Evolutionary conservation across 2,329 filamentous ascomycete species (phyloP), one percentile per base, ranked within the genome.

Genomic region (Sporothrix globosa): DNA sequence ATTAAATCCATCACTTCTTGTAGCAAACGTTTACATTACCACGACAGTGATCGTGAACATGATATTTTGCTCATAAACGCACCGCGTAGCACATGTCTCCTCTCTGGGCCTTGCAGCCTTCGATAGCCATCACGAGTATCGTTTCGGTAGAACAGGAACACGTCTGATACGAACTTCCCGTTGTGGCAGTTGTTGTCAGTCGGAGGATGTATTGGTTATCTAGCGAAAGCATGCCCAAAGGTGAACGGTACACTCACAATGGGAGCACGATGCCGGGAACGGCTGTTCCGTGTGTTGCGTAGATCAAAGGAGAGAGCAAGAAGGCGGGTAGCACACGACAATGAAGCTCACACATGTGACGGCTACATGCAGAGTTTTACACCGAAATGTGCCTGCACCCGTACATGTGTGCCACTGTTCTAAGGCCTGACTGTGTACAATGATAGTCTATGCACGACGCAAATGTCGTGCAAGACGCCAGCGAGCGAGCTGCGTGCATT

Each of bases 201-300:
- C 30, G 30, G 30, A 30, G 30, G 30, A 5, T 30, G 5, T 30
- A 5, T 30, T 3, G 30, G 30, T 3, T 30, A 30, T 27, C 14
- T 19, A 30, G 19, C 24, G 17, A 56, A 9, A 46, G 11, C 44
- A 46, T 19, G 44, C 44, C 17, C 6, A 19, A 19, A 19, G 50
- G 48, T 21, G 7, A 17, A n/a, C 50, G 10, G 10, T 11, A 53
- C 34, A 21, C 56, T 14, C 11, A 44, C 13, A n/a, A 13, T 44
- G 39, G 21, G 13, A 24, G 10, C n/a, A 44, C 5, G 13, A 19
- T n/a, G 14, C 13, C 58, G 58, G 58, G 39, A 61, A 46, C 58
- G 39, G 58, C n/a, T 44, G n/a, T 5, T 61, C 58, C 58, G 58
- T 61, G 58, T 61, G 39, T 61, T 61, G 58, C 58, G 3, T 41